A percentile compares a stretch with the other conserved stretches of the same genome.
Evolutionary conservation across 768 basidiomycete species (phyloP).

Genomic region (Pleurotus djamor): DNA sequence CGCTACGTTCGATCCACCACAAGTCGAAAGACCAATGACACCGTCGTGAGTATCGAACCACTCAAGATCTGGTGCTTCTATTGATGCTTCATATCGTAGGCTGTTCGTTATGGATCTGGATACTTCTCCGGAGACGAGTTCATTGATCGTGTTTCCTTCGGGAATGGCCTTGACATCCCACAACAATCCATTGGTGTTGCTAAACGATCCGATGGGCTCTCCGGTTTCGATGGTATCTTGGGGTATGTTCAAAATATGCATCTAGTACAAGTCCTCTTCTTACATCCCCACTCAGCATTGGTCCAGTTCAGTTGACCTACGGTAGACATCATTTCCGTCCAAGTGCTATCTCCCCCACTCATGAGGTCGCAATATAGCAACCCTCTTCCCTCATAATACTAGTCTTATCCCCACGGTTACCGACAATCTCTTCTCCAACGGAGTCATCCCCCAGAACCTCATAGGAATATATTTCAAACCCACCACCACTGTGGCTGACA

Average conservation of each 20-base stretch:
- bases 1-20: constrained; percentile 47
- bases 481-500: constrained; percentile 26
- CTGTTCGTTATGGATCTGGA: constrained; percentile 60
- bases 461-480: constrained; percentile 56
- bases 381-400: constrained; percentile 24
- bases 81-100: too few relatives aligned
- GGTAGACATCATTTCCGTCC: constrained; percentile 22
- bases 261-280: neutral
- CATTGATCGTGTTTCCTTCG: constrained; percentile 54
- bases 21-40: constrained; percentile 39
- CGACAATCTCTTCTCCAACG: constrained; percentile 45
- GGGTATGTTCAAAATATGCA: constrained; percentile 45
- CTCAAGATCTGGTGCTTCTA: too few relatives aligned
- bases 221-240: constrained; percentile 60
- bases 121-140: constrained; percentile 55
- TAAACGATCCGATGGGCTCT: constrained; percentile 36
- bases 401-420: constrained; percentile 51
- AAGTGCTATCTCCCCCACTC: neutral
- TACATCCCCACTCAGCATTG: constrained; percentile 39
- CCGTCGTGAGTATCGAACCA: constrained; percentile 56
- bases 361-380: constrained; percentile 17
- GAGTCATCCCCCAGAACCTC: constrained; percentile 33
- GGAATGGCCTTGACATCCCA: constrained; percentile 43
- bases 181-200: constrained; percentile 69
- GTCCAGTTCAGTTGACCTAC: constrained; percentile 53